A percentile compares a stretch with the other conserved stretches of the same genome.
Evolutionary conservation across 306 rosid species (phyloP).

Genomic region (Acmispon strigosus): DNA sequence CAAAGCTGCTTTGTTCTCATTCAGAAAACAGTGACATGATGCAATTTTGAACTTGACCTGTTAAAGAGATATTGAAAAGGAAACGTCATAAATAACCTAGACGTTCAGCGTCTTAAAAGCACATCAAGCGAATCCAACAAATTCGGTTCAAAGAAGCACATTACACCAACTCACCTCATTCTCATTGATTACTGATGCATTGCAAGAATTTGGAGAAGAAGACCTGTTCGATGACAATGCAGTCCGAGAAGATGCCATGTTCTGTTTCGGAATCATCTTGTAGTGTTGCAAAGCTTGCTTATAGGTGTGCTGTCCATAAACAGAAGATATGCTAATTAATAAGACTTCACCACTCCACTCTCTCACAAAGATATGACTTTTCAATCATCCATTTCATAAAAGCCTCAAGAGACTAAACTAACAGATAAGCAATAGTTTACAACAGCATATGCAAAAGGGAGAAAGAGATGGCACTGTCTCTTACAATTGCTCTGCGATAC

Average conservation of each 20-base stretch:
- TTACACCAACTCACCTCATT: slow-evolving; percentile 58
- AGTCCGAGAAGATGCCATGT: slow-evolving; percentile 49
- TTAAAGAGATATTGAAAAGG: slow-evolving; percentile 15
- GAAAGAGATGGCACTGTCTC: slow-evolving; percentile 8
- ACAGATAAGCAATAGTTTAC: not conserved
- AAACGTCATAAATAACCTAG: slow-evolving; percentile 4
- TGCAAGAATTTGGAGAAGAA: slow-evolving; percentile 84
- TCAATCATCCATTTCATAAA: slow-evolving; percentile 10
- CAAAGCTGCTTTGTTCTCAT: slow-evolving; percentile 79
- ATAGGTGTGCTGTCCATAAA: slow-evolving; percentile 63
- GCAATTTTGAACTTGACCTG: slow-evolving; percentile 97
- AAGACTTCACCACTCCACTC: not conserved
- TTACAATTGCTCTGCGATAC: slow-evolving; percentile 87
- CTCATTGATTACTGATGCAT: slow-evolving; percentile 66
- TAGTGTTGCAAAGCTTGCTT: slow-evolving; percentile 82
- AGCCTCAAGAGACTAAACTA: not conserved
- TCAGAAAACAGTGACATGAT: slow-evolving; percentile 63
- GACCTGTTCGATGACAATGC: slow-evolving; percentile 69
- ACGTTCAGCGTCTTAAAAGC: not conserved
- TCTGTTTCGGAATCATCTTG: slow-evolving; percentile 76
- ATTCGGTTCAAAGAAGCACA: slow-evolving; percentile 11
- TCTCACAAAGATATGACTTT: not conserved
- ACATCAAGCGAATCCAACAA: not conserved
- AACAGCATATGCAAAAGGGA: slow-evolving; percentile 4
- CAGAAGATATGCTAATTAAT: not conserved